Evolutionary conservation across 1,284 basidiomycete species (phyloP).

Genomic region (Naganishia cerealis): DNA sequence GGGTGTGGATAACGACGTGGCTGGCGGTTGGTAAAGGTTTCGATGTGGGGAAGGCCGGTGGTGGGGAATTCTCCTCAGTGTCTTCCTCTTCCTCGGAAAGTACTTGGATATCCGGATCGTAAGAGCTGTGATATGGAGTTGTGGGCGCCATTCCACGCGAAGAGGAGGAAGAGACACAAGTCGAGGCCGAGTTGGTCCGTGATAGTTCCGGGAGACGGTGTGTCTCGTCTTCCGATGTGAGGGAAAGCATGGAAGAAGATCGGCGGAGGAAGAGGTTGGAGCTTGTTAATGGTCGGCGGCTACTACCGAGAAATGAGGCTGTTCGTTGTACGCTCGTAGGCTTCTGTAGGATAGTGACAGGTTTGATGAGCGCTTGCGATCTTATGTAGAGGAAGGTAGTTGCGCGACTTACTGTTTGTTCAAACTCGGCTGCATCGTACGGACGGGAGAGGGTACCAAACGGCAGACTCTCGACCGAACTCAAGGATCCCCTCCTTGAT

Average conservation of each 20-base stretch:
- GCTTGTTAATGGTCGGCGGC: background rate
- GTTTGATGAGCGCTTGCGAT: background rate
- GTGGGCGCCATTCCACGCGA: background rate
- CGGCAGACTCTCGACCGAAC: conserved; percentile 13
- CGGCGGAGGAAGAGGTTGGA: conserved; percentile 6
- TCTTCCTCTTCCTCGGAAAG: conserved; percentile 24
- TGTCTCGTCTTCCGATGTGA: conserved; percentile 1
- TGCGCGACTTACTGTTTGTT: conserved; percentile 2
- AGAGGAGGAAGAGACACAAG: conserved; percentile 3
- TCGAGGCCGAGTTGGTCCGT: conserved; percentile 23
- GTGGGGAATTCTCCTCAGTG: background rate
- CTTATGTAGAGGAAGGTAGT: background rate
- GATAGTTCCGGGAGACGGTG: conserved; percentile 19
- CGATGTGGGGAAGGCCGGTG: background rate
- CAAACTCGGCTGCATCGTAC: background rate
- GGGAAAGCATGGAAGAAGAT: conserved; percentile 5
- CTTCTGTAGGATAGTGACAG: background rate
- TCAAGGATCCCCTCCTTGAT: conserved; percentile 1
- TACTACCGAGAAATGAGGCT: conserved; percentile 1
- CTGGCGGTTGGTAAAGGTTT: background rate
- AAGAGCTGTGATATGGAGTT: conserved; percentile 2
- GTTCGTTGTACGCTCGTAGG: background rate
- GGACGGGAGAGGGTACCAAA: conserved; percentile 1
- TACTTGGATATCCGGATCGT: conserved; percentile 15
- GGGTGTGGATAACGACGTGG: background rate